phyloP scores from a whole-genome alignment of 2,329 filamentous ascomycete genomes.

The Xylaria polymorpha region DNA sequence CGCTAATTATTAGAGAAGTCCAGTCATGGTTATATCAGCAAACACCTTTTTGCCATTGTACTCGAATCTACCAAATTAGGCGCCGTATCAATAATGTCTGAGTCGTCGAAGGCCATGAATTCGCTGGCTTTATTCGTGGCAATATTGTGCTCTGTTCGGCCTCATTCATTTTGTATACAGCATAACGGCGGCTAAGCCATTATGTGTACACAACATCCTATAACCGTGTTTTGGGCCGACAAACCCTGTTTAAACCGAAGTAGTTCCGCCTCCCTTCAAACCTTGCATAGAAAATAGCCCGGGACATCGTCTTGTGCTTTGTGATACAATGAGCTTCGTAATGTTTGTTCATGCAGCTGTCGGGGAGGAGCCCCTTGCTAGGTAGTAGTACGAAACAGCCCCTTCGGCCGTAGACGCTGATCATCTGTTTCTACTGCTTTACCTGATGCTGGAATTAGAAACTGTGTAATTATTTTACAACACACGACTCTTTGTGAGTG shows the following conservation, averaged over 20 bases:
- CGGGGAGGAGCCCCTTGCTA: background rate
- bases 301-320: background rate
- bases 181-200: too few relatives aligned
- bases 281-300: background rate
- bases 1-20: too few relatives aligned
- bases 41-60: too few relatives aligned
- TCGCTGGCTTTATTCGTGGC: background rate
- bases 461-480: background rate
- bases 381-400: background rate
- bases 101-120: background rate
- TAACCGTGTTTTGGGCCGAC: too few relatives aligned
- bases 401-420: conserved; percentile 3
- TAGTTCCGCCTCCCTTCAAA: background rate
- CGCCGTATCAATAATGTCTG: too few relatives aligned
- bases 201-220: too few relatives aligned
- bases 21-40: too few relatives aligned
- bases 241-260: background rate
- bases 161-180: background rate
- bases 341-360: background rate
- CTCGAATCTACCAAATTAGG: too few relatives aligned
- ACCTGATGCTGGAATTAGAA: background rate
- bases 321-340: background rate
- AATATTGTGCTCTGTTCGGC: background rate
- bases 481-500: background rate
- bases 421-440: background rate